Base-by-base conservation (phyloP, 2,329 filamentous ascomycete genomes). In the Diatrype stigma region DNA sequence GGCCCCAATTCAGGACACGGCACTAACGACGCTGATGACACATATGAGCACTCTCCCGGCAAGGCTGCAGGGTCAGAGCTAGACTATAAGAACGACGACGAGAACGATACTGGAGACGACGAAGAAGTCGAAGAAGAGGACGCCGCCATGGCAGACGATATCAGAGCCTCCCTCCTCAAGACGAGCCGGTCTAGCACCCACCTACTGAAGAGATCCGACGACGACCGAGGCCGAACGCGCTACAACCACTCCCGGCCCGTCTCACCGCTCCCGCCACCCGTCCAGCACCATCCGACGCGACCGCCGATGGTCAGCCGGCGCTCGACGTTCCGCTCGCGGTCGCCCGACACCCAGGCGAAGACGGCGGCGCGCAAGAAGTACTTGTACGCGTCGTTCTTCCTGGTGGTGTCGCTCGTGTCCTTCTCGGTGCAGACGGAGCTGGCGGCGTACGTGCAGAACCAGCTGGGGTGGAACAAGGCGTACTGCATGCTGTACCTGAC, bases 401-500 rank as follows among this genome's bases (percentile, higher is more conserved):
- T 99, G 54, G 72, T 87, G 28, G 67, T 96, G 59, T 94, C 89
- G 65, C 77, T 99, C 64, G 74, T 96, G 52, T 87, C 89, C 65
- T 99, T 99, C 68, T 90, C 90, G 45, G 77, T 96, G 6, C 94
- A 99, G 79, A 97, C 94, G 3, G 93, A 97, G 76, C 90, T 96
- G 49, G 93, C 92, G 11, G 86, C 95, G 10, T 92, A 96, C 72
- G 94, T 99, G 54, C 93, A 97, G 73, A 86, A 93, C 67, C 85
- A 94, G 53, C 73, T 96, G 56, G 85, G 88, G 56, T 99, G 94
- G 94, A 84, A 95, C 73, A 99, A 99, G 75, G 90, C 94, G n/a
- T 99, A 96, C 74, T 96, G 90, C 77, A 99, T 99, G 94, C 83
- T 99, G 78, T 96, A 96, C 72, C 79, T 99, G 58, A 99, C 94